Evolutionary conservation across 768 basidiomycete genomes (phyloP).

Genomic region (Phaeotremella skinneri): DNA sequence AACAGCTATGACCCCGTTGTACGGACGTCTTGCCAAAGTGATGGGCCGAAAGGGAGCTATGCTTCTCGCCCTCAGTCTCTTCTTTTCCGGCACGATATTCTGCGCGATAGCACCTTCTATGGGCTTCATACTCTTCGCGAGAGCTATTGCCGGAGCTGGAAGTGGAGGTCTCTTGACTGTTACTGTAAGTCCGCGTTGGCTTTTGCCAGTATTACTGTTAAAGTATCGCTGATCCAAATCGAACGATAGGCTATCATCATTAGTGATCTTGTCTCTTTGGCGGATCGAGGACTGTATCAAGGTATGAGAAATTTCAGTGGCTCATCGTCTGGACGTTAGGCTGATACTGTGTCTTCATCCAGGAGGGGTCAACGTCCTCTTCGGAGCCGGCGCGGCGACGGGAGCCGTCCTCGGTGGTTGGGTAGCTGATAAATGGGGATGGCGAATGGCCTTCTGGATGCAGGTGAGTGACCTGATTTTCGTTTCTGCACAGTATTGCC

Average conservation of each 20-base stretch:
- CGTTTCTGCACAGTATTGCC: too few relatives aligned
- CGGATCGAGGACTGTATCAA: constrained; percentile 47
- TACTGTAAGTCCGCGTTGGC: constrained; percentile 21
- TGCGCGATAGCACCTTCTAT: constrained; percentile 35
- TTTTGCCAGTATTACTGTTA: background rate
- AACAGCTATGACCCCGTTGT: constrained; percentile 43
- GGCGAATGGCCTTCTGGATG: constrained; percentile 40
- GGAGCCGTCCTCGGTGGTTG: constrained; percentile 41
- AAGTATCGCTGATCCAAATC: background rate
- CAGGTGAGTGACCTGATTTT: constrained; percentile 26
- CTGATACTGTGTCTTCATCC: background rate
- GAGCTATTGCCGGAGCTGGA: constrained; percentile 34
- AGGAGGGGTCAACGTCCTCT: constrained; percentile 37
- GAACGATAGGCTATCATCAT: constrained; percentile 38
- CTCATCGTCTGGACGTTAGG: background rate
- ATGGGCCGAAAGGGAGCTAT: constrained; percentile 35
- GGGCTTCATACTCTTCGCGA: constrained; percentile 28
- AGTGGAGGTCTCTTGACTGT: constrained; percentile 40
- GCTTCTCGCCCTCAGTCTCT: constrained; percentile 27
- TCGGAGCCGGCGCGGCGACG: constrained; percentile 29
- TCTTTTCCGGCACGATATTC: constrained; percentile 27
- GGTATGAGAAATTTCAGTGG: too few relatives aligned
- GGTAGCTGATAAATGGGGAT: constrained; percentile 35
- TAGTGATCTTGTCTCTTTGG: constrained; percentile 39
- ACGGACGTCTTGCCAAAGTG: constrained; percentile 30